Base-by-base conservation (phyloP, 1,139 yeast species). In the Geotrichum fermentans region DNA sequence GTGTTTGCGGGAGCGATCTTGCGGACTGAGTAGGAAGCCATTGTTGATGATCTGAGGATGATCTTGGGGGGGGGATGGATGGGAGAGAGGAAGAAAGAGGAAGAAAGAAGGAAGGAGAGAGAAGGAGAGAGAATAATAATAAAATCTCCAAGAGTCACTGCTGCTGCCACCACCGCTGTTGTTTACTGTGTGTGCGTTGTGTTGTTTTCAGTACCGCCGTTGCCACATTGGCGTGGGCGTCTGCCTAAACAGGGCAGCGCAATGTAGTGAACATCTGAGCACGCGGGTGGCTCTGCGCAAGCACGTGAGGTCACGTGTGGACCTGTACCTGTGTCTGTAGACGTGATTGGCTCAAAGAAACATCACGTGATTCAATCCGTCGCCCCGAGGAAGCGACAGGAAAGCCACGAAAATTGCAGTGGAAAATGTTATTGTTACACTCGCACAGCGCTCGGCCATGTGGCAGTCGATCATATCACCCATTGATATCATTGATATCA, bases 1-100 rank as follows among this genome's bases (percentile, higher is more conserved):
- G 96, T 84, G 84, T 88, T 79, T 63, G 89, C 84, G 61, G 95
- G 92, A 65, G 95, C 97, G 64, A 88, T 73, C 74, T 85, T 92
- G 75, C 96, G 69, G 36, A 62, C 59, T 36, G 63, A 49, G 64
- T 65, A 67, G 43, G 57, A 50, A 35, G 60, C 47, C 68, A 62
- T 64, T 36, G 51, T 45, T 22, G 45, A 18, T 16, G 37, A 16
- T n/a, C n/a, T n/a, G n/a, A n/a, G n/a, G 8, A 13, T 16, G n/a
- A 13, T 4, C 3, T 28, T 4, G 28, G 26, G 28, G 16, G 44
- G 20, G 13, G 34, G 17, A 36, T 24, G 40, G 28, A 22, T 22
- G 38, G 17, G 17, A 24, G 34, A 22, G 18, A 20, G 22, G 30
- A 29, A 36, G 42, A 36, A 37, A n/a, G 13, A 32, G 35, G 24